phyloP scores from a whole-genome alignment of 495 filamentous ascomycete genomes.

The Emericellopsis terricola region DNA sequence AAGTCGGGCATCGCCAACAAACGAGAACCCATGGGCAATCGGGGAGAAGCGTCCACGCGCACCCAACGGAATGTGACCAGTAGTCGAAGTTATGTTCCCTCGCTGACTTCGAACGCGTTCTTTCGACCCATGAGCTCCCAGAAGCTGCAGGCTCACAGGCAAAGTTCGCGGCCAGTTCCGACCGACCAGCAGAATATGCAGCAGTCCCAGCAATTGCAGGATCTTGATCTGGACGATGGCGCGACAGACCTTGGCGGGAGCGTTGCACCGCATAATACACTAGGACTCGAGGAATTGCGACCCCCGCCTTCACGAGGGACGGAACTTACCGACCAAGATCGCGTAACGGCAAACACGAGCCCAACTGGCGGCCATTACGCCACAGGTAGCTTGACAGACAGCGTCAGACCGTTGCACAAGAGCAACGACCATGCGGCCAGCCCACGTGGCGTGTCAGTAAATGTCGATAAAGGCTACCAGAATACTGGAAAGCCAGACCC shows the following conservation, averaged over 20 bases:
- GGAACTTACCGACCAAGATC: constrained; percentile 51
- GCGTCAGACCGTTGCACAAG: constrained; percentile 44
- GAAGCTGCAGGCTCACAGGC: constrained; percentile 78
- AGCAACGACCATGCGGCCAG: constrained; percentile 19
- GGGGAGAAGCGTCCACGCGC: no score
- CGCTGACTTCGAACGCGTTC: constrained; percentile 74
- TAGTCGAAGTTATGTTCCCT: constrained; percentile 81
- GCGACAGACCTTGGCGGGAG: constrained; percentile 14
- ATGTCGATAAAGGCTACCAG: constrained; percentile 33
- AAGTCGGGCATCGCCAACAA: no score
- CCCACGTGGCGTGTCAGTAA: constrained; percentile 30
- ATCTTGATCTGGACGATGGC: constrained; percentile 11
- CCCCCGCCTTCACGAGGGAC: constrained; percentile 59
- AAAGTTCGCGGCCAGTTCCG: constrained; percentile 22
- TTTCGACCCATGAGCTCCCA: constrained; percentile 96
- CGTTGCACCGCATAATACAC: constrained; percentile 4
- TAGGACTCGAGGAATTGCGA: constrained; percentile 5
- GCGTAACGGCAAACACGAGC: constrained; percentile 55
- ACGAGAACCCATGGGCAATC: no score
- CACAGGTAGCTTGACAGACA: constrained; percentile 52
- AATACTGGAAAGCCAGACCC: constrained; percentile 25
- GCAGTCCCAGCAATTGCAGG: constrained; percentile 8
- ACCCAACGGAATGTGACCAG: no score
- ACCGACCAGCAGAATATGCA: constrained; percentile 19
- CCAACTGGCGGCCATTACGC: constrained; percentile 46